Evolutionary conservation across 805 yeast species (phyloP).

Genomic region (Candida silvicultrix): DNA sequence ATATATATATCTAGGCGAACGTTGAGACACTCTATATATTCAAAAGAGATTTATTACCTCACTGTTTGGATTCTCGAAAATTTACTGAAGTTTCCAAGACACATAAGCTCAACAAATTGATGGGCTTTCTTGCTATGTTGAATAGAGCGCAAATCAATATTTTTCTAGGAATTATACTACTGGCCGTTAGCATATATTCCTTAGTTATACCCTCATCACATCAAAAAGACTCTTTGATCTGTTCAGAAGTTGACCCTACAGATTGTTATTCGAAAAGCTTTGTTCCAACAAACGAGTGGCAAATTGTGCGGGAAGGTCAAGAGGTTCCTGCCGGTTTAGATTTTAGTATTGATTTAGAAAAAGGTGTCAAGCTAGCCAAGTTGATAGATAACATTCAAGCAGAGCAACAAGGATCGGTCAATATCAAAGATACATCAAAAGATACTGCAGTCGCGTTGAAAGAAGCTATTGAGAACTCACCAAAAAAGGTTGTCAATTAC

Average conservation of each 20-base stretch:
- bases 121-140: background rate
- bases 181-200: background rate
- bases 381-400: constrained; percentile 29
- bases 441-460: constrained; percentile 5
- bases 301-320: constrained; percentile 62
- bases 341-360: constrained; percentile 67
- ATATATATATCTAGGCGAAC: too few species aligned
- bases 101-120: background rate
- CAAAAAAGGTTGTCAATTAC: constrained; percentile 9
- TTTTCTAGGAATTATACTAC: background rate
- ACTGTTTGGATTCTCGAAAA: too few species aligned
- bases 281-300: constrained; percentile 65
- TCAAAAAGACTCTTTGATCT: constrained; percentile 21
- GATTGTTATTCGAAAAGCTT: constrained; percentile 64
- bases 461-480: constrained; percentile 10
- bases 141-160: background rate
- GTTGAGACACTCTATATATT: too few species aligned
- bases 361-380: constrained; percentile 66
- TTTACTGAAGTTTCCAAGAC: too few species aligned
- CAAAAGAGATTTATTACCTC: too few species aligned
- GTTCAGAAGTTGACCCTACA: constrained; percentile 33
- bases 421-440: constrained; percentile 7
- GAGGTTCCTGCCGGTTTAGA: constrained; percentile 45
- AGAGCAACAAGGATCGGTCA: constrained; percentile 4
- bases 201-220: constrained; percentile 1